Percentiles rank a stretch among this genome's conserved stretches.
These are phyloP conservation scores for Raphidocelis subcapitata DNA, from an alignment of 139 green algal genomes.

Conservation along the genomic window DNA sequence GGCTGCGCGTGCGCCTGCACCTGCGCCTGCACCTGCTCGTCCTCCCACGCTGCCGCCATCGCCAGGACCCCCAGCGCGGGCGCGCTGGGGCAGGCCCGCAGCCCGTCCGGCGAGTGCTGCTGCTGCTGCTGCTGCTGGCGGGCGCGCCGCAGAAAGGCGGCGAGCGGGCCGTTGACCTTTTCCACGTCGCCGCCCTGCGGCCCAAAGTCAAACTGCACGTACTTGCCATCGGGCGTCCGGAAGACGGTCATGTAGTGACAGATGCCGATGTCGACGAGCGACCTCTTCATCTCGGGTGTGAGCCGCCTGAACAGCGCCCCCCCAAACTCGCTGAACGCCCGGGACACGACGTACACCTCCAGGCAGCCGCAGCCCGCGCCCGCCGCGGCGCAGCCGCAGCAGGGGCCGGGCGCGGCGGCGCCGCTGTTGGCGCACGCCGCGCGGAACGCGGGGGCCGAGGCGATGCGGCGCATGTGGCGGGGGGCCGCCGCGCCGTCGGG, in stretches of 20 bases:
- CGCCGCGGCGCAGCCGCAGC: constrained; percentile 3
- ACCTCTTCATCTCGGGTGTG: constrained; percentile 32
- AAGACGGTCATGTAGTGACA: constrained; percentile 76
- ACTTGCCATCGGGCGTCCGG: constrained; percentile 39
- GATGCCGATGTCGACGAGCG: constrained; percentile 50
- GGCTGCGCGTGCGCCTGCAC: too few species aligned
- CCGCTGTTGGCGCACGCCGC: constrained; percentile 3
- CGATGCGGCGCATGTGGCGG: constrained; percentile 13
- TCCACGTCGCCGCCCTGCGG: constrained; percentile 60
- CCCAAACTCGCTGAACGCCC: constrained; percentile 58
- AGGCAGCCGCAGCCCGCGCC: constrained; percentile 20
- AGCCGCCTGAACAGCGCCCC: constrained; percentile 47
- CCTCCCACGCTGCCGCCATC: too few species aligned
- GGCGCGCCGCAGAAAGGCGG: neutral
- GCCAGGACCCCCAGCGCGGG: too few species aligned
- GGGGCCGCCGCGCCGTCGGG: too few species aligned
- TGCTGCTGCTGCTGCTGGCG: neutral
- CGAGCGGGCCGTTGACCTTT: constrained; percentile 29
- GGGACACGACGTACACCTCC: constrained; percentile 63
- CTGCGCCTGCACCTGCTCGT: too few species aligned
- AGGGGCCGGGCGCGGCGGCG: neutral
- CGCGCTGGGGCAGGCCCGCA: too few species aligned
- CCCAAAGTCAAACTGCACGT: constrained; percentile 73
- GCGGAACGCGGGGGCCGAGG: constrained; percentile 25
- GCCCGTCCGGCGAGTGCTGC: neutral